phyloP scores from a whole-genome alignment of 2,329 filamentous ascomycete genomes.

The Penicillium corylophilum region DNA sequence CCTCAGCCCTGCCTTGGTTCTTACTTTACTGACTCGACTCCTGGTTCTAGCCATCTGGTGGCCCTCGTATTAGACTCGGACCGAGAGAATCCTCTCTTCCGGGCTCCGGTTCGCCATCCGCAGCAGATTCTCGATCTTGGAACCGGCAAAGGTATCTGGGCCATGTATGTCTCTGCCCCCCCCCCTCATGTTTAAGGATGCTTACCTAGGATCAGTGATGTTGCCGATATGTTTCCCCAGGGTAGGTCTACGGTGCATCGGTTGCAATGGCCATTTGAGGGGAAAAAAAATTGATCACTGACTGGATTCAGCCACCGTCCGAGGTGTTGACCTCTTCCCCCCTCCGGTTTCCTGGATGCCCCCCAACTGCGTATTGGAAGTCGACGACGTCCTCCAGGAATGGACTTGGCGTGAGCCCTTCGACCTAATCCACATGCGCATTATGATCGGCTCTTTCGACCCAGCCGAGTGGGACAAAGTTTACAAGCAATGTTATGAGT shows the following conservation, averaged over 20 bases:
- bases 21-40: neutral
- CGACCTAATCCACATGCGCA: conserved; percentile 28
- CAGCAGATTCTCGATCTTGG: conserved; percentile 17
- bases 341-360: conserved; percentile 24
- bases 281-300: neutral
- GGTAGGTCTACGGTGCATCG: neutral
- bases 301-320: conserved; percentile 10
- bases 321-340: conserved; percentile 28
- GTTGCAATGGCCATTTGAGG: too few relatives aligned
- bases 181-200: neutral
- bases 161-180: conserved; percentile 10
- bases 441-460: conserved; percentile 16
- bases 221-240: conserved; percentile 22
- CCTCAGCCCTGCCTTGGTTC: neutral
- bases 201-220: conserved; percentile 9
- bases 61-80: conserved; percentile 14
- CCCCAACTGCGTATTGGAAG: conserved; percentile 30
- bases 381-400: conserved; percentile 25
- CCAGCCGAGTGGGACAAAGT: conserved; percentile 16
- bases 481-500: conserved; percentile 21
- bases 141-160: conserved; percentile 18
- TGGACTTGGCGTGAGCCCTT: conserved; percentile 27
- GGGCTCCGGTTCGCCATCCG: conserved; percentile 6
- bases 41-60: conserved; percentile 9
- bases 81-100: conserved; percentile 12